These are phyloP conservation scores for Nicotiana paniculata DNA, from an alignment of 257 asterid genomes.

Conservation along the genomic window DNA sequence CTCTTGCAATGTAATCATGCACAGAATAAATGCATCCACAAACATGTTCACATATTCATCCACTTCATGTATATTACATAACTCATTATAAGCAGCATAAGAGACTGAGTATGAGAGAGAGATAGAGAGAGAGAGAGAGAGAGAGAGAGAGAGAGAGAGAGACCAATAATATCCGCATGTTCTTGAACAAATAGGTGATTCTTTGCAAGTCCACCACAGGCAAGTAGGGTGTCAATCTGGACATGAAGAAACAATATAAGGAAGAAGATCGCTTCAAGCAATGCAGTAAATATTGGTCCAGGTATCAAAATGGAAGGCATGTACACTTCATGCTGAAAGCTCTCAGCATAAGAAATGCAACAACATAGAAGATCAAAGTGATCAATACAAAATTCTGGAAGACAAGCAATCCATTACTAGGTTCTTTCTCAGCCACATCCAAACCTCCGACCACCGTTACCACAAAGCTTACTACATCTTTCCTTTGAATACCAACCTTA, in stretches of 20 bases:
- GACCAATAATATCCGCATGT: conserved; percentile 90
- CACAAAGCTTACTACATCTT: background rate
- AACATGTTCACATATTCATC: background rate
- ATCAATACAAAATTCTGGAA: background rate
- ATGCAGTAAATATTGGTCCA: background rate
- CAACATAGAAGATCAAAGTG: background rate
- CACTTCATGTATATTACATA: background rate
- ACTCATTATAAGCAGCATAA: background rate
- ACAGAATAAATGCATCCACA: background rate
- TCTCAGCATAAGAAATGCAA: background rate
- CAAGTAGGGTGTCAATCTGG: conserved; percentile 89
- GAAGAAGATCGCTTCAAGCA: conserved; percentile 3
- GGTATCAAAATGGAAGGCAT: background rate
- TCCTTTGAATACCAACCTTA: background rate
- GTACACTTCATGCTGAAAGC: background rate
- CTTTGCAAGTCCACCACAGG: conserved; percentile 91
- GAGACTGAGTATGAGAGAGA: background rate
- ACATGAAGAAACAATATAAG: conserved; percentile 13
- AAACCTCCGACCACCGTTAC: background rate
- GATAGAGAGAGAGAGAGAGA: background rate
- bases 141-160: conserved; percentile 23
- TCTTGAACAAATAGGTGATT: conserved; percentile 79
- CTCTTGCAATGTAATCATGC: background rate
- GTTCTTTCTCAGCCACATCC: background rate
- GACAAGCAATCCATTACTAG: background rate